Conservation (phyloP, 805 yeast species). For the Teunomyces pallodes region DNA sequence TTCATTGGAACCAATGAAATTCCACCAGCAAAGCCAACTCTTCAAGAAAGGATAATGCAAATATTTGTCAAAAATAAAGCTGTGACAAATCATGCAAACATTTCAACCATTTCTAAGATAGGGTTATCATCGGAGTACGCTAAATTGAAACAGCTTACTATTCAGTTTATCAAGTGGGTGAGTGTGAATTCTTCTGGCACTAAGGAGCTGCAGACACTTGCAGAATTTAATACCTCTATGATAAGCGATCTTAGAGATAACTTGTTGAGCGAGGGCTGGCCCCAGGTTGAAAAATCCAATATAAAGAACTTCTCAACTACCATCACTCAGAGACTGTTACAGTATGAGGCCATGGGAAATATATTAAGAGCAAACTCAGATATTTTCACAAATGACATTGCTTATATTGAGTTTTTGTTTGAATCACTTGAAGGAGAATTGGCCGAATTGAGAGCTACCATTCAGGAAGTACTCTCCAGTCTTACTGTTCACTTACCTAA, state of each 20-base stretch:
- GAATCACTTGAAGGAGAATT: conserved; percentile 66
- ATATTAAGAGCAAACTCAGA: conserved; percentile 49
- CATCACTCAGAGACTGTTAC: conserved; percentile 52
- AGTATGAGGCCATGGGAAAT: conserved; percentile 78
- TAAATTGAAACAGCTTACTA: conserved; percentile 54
- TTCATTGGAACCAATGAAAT: conserved; percentile 47
- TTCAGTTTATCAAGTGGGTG: conserved; percentile 66
- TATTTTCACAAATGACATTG: conserved; percentile 43
- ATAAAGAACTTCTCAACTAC: conserved; percentile 34
- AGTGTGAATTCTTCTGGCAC: conserved; percentile 17
- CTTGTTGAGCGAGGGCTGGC: conserved; percentile 61
- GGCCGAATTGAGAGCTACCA: conserved; percentile 58
- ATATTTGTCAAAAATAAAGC: conserved; percentile 50
- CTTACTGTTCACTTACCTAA: conserved; percentile 48
- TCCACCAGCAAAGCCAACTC: conserved; percentile 51
- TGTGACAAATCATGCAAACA: conserved; percentile 43
- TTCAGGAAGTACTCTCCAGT: conserved; percentile 69
- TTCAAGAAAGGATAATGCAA: conserved; percentile 57
- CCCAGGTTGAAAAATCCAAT: conserved; percentile 35
- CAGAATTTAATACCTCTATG: conserved; percentile 41
- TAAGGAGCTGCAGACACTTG: conserved; percentile 8
- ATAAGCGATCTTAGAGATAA: conserved; percentile 53
- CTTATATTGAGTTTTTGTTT: conserved; percentile 63
- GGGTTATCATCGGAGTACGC: conserved; percentile 59
- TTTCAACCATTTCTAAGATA: conserved; percentile 50